Evolutionary conservation across 805 yeast species (phyloP), one percentile per base, ranked within the genome.

Genomic region (Candida tallmaniae): DNA sequence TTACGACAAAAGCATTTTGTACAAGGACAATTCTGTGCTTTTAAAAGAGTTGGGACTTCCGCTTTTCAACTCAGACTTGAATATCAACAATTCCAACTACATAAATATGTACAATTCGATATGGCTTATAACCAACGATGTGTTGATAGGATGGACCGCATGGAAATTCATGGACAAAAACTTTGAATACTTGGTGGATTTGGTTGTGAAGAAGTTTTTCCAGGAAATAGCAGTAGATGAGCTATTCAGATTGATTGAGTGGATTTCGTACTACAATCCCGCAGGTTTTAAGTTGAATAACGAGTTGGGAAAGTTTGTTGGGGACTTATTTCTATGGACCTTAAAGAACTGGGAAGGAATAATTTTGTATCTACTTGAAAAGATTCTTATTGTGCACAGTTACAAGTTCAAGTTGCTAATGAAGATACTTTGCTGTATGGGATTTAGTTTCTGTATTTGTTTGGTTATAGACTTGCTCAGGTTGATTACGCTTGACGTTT

Each of bases 201-300:
- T 47, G 34, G 33, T 70, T 23, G 50, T 53, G 27, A 40, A 55
- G n/a, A 27, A 33, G 4, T 18, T 60, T 4, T 56, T 77, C 10
- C 60, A 69, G 25, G 51, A 50, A 16, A 38, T 67, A 1, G 42
- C 81, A 10, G 74, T 74, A 35, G 50, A 61, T 22, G 65, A 66
- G n/a, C 57, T 80, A 27, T 59, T 68, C 13, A 40, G 51, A 2
- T 53, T 79, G 24, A 76, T 89, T 3, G 45, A 63, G 0, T 83
- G 95, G 89, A 67, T 93, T 23, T 86, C 88, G 66, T 73, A 47
- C 15, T 42, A 78, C 41, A 83, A 89, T 49, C 98, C 98, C 0
- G 95, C 90, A 11, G 98, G 98, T 4, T 78, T 93, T 48, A 93
- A 93, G 51, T 72, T 93, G 34, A 93, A 93, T 55, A 80, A 78